Percentiles rank a stretch among this genome's conserved stretches.
phyloP scores from a whole-genome alignment of 2,329 filamentous ascomycete species.

The Cladosporium cucumerinum region DNA sequence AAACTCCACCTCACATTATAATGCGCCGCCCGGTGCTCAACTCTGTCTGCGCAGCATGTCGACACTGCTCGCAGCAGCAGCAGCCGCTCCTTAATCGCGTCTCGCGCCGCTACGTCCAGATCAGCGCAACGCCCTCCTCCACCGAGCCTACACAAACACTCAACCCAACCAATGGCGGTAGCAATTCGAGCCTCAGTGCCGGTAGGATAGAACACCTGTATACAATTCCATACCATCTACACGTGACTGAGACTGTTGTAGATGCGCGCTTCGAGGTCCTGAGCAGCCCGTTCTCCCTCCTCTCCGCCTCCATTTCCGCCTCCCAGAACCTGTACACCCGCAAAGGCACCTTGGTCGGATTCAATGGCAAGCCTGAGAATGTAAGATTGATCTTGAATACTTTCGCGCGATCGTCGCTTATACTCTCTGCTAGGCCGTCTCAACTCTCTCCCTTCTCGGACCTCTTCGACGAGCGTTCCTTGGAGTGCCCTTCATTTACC shows the following conservation, averaged over 20 bases:
- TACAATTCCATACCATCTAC: not conserved
- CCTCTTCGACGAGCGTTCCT: slow-evolving; percentile 76
- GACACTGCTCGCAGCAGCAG: slow-evolving; percentile 19
- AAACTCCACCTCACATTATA: slow-evolving; percentile 1
- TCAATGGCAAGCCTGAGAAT: slow-evolving; percentile 88
- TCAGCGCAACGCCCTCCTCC: slow-evolving; percentile 44
- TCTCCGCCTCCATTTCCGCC: slow-evolving; percentile 88
- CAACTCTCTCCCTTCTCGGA: slow-evolving; percentile 80
- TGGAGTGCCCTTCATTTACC: slow-evolving; percentile 92
- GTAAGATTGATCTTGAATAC: slow-evolving; percentile 42
- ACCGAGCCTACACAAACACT: slow-evolving; percentile 38
- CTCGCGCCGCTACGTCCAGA: slow-evolving; percentile 41
- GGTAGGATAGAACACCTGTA: slow-evolving; percentile 18
- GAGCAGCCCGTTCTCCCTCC: slow-evolving; percentile 85
- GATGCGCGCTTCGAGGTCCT: slow-evolving; percentile 95
- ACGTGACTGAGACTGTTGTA: slow-evolving; percentile 38
- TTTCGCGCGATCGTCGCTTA: slow-evolving; percentile 7
- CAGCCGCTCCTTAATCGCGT: not conserved
- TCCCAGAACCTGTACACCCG: slow-evolving; percentile 92
- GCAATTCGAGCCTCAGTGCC: slow-evolving; percentile 18
- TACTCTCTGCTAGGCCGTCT: slow-evolving; percentile 63
- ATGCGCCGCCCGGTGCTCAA: slow-evolving; percentile 33
- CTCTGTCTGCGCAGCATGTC: slow-evolving; percentile 28
- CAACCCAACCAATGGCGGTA: slow-evolving; percentile 28
- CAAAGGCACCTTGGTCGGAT: slow-evolving; percentile 82